A percentile compares a stretch with the other conserved stretches of the same genome.
phyloP scores from a whole-genome alignment of 2,329 filamentous ascomycete species.

The Pseudocercospora fijiensis region DNA sequence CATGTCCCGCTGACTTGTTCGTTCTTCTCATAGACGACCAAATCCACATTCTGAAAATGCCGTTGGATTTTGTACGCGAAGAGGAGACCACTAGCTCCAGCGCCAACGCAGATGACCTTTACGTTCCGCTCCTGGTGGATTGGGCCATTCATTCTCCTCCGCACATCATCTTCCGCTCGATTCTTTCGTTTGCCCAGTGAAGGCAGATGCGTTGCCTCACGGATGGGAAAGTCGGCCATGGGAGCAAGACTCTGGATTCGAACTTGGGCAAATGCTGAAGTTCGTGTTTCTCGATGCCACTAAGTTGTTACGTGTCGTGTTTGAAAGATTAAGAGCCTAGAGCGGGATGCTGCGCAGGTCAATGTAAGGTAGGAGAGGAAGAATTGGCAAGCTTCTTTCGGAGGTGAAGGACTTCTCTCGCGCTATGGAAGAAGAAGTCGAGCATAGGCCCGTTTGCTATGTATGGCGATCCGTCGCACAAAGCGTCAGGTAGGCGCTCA shows the following conservation, averaged over 20 bases:
- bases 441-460: neutral
- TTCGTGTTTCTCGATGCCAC: no score
- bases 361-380: neutral
- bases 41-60: slow-evolving; percentile 45
- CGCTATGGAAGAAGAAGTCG: neutral
- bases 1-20: slow-evolving; percentile 14
- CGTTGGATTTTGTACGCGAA: slow-evolving; percentile 52
- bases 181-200: slow-evolving; percentile 23
- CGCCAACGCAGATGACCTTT: slow-evolving; percentile 46
- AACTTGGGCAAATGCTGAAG: neutral
- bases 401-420: neutral
- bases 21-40: slow-evolving; percentile 52
- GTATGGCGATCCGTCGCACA: neutral
- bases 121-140: slow-evolving; percentile 21
- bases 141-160: slow-evolving; percentile 16
- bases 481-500: no score
- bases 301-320: no score
- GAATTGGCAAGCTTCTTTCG: neutral
- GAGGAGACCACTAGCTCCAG: slow-evolving; percentile 50
- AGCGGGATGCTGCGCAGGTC: neutral
- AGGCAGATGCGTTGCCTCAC: slow-evolving; percentile 13
- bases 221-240: slow-evolving; percentile 23
- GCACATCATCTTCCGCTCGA: slow-evolving; percentile 20
- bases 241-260: neutral
- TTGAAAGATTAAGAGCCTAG: neutral